phyloP scores from a whole-genome alignment of 768 basidiomycete genomes.

The Epithele typhae region DNA sequence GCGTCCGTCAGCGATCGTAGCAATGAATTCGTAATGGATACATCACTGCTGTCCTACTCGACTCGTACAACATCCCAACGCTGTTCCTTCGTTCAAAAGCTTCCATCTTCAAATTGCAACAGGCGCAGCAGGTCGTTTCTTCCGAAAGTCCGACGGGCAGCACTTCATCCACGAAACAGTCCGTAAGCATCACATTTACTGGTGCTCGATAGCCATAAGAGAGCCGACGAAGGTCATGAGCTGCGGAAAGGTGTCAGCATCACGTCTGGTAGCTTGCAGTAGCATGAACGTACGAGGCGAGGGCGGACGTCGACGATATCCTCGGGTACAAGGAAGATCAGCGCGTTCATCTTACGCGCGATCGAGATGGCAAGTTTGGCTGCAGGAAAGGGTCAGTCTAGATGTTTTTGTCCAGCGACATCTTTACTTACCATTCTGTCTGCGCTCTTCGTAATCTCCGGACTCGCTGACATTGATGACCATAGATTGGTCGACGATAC shows the following conservation, averaged over 20 bases:
- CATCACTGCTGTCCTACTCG: slow-evolving; percentile 8
- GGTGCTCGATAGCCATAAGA: slow-evolving; percentile 50
- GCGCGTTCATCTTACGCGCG: slow-evolving; percentile 93
- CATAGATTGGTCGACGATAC: slow-evolving; percentile 88
- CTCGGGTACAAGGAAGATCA: slow-evolving; percentile 96
- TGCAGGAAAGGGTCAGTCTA: slow-evolving; percentile 25
- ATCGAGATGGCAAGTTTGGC: slow-evolving; percentile 98
- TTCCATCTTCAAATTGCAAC: slow-evolving; percentile 1
- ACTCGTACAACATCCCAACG: slow-evolving; percentile 6
- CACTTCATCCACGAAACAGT: background rate
- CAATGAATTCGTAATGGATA: slow-evolving; percentile 5
- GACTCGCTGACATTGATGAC: slow-evolving; percentile 56
- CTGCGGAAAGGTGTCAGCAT: slow-evolving; percentile 33
- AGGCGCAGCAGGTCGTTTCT: slow-evolving; percentile 1
- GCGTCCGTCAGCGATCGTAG: no score
- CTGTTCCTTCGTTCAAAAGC: slow-evolving; percentile 1
- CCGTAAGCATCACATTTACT: slow-evolving; percentile 1
- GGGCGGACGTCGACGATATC: slow-evolving; percentile 95
- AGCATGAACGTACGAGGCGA: slow-evolving; percentile 61
- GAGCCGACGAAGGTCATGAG: slow-evolving; percentile 96
- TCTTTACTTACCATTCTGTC: slow-evolving; percentile 75
- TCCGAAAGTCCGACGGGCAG: slow-evolving; percentile 5
- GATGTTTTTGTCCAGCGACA: no score
- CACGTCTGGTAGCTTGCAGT: background rate
- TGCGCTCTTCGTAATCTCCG: slow-evolving; percentile 81